phyloP scores from a whole-genome alignment of 1,139 yeast genomes.

The Geotrichum cucujoidarum region DNA sequence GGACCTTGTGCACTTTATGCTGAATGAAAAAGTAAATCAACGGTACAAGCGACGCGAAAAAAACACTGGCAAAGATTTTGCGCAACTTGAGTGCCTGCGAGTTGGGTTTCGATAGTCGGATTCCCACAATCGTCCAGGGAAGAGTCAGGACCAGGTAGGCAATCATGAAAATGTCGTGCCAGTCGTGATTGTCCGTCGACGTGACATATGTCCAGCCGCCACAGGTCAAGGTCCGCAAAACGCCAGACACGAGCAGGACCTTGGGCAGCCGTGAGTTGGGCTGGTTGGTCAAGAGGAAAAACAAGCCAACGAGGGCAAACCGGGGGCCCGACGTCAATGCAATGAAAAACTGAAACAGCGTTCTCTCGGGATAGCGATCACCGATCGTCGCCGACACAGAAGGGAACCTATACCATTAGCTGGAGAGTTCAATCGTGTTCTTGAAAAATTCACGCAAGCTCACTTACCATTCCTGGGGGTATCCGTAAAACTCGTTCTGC shows the following conservation, averaged over 20 bases:
- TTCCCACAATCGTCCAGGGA: conserved; percentile 82
- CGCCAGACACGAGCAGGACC: conserved; percentile 52
- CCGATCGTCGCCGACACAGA: conserved; percentile 96
- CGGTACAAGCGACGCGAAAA: conserved; percentile 71
- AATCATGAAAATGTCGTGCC: conserved; percentile 94
- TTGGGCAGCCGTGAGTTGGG: conserved; percentile 43
- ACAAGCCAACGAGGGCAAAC: conserved; percentile 62
- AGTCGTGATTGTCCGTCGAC: conserved; percentile 93
- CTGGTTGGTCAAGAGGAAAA: conserved; percentile 43
- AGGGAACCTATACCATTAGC: conserved; percentile 51
- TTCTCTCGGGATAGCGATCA: conserved; percentile 92
- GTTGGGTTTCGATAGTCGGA: conserved; percentile 48
- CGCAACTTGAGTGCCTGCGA: conserved; percentile 50
- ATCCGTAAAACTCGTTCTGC: conserved; percentile 75
- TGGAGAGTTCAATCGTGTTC: background rate
- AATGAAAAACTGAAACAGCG: conserved; percentile 76
- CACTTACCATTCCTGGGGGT: conserved; percentile 84
- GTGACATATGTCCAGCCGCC: conserved; percentile 99
- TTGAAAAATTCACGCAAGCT: background rate
- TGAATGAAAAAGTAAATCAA: conserved; percentile 84
- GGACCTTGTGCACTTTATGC: conserved; percentile 77
- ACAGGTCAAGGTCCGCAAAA: conserved; percentile 82
- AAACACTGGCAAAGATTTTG: conserved; percentile 49
- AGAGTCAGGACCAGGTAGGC: conserved; percentile 78
- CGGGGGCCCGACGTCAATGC: conserved; percentile 59